Evolutionary conservation across 352 stramenopile species (phyloP).

Genomic region (Saprolegnia diclina): DNA sequence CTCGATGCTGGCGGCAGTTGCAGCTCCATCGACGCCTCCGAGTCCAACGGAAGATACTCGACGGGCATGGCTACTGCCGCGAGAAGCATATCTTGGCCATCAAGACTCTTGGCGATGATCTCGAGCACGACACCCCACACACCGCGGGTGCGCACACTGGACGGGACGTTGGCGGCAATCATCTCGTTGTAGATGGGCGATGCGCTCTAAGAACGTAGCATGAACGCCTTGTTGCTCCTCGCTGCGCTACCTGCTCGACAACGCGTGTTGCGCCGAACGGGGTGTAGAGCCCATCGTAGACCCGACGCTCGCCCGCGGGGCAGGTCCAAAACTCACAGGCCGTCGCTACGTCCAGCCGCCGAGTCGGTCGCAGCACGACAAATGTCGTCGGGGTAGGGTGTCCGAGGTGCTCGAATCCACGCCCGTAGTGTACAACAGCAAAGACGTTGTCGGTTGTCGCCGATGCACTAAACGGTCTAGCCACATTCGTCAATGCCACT

Average conservation of each 20-base stretch:
- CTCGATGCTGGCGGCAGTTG: background rate
- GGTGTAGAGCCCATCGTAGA: conserved; percentile 49
- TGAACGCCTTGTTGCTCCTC: background rate
- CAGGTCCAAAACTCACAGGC: conserved; percentile 11
- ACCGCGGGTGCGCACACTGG: conserved; percentile 32
- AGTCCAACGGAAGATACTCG: background rate
- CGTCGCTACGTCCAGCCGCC: conserved; percentile 4
- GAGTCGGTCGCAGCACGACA: conserved; percentile 9
- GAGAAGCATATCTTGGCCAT: background rate
- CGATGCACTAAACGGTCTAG: conserved; percentile 24
- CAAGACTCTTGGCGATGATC: conserved; percentile 35
- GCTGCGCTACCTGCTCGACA: conserved; percentile 30
- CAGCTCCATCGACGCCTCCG: background rate
- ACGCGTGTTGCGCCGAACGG: conserved; percentile 63
- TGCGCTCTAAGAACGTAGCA: conserved; percentile 9
- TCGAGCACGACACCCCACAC: conserved; percentile 45
- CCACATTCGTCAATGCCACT: background rate
- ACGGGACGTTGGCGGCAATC: conserved; percentile 46
- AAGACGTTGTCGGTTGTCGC: conserved; percentile 18
- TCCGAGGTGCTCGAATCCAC: background rate
- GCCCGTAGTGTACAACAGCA: conserved; percentile 6
- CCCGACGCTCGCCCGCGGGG: conserved; percentile 16
- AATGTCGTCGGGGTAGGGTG: background rate
- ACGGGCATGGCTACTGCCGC: background rate
- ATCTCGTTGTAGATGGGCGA: conserved; percentile 61